phyloP scores from a whole-genome alignment of 345 rosid genomes.

The Hibiscus tridactylites region DNA sequence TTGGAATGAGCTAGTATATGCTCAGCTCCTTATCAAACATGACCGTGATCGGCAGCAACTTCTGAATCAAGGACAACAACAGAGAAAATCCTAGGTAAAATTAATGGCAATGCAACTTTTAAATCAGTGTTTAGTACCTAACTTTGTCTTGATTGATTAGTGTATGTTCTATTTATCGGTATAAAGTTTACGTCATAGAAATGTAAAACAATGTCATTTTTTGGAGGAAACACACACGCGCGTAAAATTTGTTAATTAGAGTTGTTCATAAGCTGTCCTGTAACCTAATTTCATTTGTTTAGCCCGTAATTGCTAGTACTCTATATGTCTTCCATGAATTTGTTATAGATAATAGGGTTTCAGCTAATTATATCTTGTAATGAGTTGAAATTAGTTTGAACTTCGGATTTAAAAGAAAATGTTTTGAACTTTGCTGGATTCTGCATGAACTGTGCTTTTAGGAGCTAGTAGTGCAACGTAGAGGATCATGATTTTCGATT shows the following conservation, averaged over 20 bases:
- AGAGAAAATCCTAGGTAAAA: slow-evolving; percentile 14
- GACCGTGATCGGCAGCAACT: slow-evolving; percentile 3
- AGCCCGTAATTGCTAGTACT: not conserved
- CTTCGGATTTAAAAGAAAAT: not conserved
- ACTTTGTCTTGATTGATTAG: not conserved
- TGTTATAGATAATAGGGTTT: not conserved
- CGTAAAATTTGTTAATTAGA: not conserved
- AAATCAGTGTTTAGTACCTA: not conserved
- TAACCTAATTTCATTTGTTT: not conserved
- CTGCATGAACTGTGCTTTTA: not conserved
- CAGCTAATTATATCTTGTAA: not conserved
- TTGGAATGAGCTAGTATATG: slow-evolving; percentile 40
- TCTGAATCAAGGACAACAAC: slow-evolving; percentile 5
- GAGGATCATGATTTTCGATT: not conserved
- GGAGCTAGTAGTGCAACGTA: not conserved
- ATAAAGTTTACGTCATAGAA: not conserved
- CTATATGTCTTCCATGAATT: not conserved
- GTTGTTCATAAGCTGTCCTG: not conserved
- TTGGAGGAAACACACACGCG: no score
- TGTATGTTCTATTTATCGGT: not conserved
- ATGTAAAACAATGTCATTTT: not conserved
- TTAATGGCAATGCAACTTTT: not conserved
- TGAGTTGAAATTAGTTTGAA: not conserved
- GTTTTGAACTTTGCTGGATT: no score
- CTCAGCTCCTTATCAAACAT: slow-evolving; percentile 20